Base-by-base conservation (phyloP, 1,284 basidiomycete species). In the Coriolopsis trogii region DNA sequence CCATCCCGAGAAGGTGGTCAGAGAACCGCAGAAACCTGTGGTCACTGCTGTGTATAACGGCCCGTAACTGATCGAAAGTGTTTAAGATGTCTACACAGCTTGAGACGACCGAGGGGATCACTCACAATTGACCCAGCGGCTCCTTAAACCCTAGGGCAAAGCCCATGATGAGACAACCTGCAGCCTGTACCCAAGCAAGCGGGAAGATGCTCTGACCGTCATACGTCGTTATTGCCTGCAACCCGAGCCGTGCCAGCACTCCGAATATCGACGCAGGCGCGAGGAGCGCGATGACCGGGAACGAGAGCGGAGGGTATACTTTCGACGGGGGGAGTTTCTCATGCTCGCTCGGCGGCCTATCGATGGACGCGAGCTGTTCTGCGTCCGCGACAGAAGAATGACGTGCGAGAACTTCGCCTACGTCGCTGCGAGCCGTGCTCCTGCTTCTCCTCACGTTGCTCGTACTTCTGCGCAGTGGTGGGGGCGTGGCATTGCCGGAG, bases 1-100 rank as follows among this genome's bases (percentile, higher is more conserved):
- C 96, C 97, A 99, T 15, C 87, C 82, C 4, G 95, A 97, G 73
- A 98, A 99, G 0, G 95, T 98, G 4, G 97, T 99, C 59, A 98
- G 73, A 4, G 93, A 96, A 1, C 96, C 97, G 65, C 96, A 98
- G 67, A 97, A 93, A 4, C 95, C 95, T 37, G 95, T 98, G 0
- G 93, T 92, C 16, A 96, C 69, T 34, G 91, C 93, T 4, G 89
- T 91, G 68, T 94, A 96, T 7, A 96, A 64, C 1, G 95, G 93
- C 0, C 85, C 85, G 71, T 95, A 95, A 58, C 94, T 96, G 60
- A 6, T 4, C 8, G 15, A 33, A 13, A 37, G n/a, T 9, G 13
- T n/a, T 10, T 36, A 24, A n/a, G 4, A 28, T 23, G 16, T 24
- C 13, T 20, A 21, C 18, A 13, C 15, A 34, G n/a, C 20, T 3